Evolutionary conservation across 768 basidiomycete species (phyloP), one percentile per base, ranked within the genome.

Genomic region (Pseudohyphozyma bogoriensis): DNA sequence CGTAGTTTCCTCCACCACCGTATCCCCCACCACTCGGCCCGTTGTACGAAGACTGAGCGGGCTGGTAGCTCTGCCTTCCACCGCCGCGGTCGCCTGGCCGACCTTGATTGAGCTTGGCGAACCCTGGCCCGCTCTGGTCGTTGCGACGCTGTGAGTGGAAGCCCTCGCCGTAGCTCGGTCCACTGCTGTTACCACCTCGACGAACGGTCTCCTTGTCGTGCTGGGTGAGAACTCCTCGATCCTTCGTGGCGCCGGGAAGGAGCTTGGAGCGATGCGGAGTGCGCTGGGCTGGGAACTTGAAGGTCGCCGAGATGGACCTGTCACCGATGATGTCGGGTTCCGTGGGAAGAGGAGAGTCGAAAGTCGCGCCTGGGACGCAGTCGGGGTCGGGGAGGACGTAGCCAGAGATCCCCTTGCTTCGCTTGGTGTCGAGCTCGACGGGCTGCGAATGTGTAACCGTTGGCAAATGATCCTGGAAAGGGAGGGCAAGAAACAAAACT

Each of bases 301-400:
- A 97, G 35, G 84, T 74, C 3, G 84, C 89, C 0, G 90, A 92
- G 16, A 97, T 76, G 13, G 92, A 87, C 28, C 82, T 80, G 74
- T 99, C 91, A 71, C 86, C 85, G 68, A 80, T 79, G 67, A 99
- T 85, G 74, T 97, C 91, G 4, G 81, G 81, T 52, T 87, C 76
- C 54, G 79, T 79, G 9, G 74, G 68, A 37, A 99, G 74, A 12
- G 88, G 89, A 35, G 81, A 82, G 68, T 84, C 83, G 72, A 88
- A 92, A 0, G 89, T 93, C 9, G 91, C 87, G 54, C 89, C 89
- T 4, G 95, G 95, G 16, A 97, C 81, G 69, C 86, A 92, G 57
- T 84, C 83, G 22, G 89, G 86, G 73, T 92, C 89, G 20, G 87
- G 84, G 24, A 89, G 75, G 36, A 89, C 81, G 40, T 79, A 78